Evolutionary conservation across 2,329 filamentous ascomycete genomes (phyloP), one percentile per base, ranked within the genome.

Genomic region (Fusarium concolor): DNA sequence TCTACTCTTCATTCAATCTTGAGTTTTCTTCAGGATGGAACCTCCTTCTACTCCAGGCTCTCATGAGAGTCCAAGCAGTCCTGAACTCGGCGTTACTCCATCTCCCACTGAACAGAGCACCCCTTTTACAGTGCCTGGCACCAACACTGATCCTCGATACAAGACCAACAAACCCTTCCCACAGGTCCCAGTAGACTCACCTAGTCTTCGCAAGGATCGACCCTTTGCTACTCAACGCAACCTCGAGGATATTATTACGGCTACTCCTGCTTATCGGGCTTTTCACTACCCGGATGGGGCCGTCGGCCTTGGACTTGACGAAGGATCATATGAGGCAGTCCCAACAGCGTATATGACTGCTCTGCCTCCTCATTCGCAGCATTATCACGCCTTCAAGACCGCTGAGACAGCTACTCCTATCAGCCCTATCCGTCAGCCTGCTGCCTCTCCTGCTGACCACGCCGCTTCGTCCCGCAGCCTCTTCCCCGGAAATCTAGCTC

Each of bases 111-210:
- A 63, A 31, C 43, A 47, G 35, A 65, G 33, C 20, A 64, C 65
- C 22, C 65, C 65, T 5, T 68, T 68, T 22, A 68, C 65, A 41
- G 66, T 53, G 11, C 41, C 53, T 29, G 59, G 58, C 26, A 68
- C 42, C 18, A 39, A 41, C 12, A 47, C 51, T 17, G 43, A 54
- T 10, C 42, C 38, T 18, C 53, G 33, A 41, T 31, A 26, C 37
- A 60, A 65, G 11, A 41, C 28, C 11, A 22, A 35, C 24, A 60
- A 49, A 43, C 11, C 7, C 3, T 43, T 43, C 28, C 42, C 35
- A 1, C 38, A 60, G 31, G 20, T 44, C 33, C 37, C 26, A 29
- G 38, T 35, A 12, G 35, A 51, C 22, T 56, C 62, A 18, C 57
- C 57, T 6, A 55, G 56, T 28, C 3, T 49, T 20, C 43, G 38